Conservation (phyloP, 2,329 filamentous ascomycete species). For the Colletotrichum truncatum region DNA sequence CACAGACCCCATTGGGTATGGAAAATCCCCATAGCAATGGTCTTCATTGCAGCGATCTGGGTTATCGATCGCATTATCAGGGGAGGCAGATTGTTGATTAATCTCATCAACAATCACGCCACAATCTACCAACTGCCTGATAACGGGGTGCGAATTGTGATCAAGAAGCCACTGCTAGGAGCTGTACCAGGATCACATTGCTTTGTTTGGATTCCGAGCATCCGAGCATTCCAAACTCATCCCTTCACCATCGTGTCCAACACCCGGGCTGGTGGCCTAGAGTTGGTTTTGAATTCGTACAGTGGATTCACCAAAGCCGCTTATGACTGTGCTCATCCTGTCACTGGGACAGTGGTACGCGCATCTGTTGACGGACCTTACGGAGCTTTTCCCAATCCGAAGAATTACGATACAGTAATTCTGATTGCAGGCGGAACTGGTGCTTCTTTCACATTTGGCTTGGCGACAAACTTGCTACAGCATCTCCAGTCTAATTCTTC, state of each 20-base stretch:
- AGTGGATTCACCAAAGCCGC: constrained; percentile 62
- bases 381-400: constrained; percentile 57
- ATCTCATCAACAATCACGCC: constrained; percentile 49
- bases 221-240: constrained; percentile 61
- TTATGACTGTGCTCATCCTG: constrained; percentile 49
- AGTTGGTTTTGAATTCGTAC: constrained; percentile 60
- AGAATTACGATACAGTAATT: constrained; percentile 31
- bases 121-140: constrained; percentile 53
- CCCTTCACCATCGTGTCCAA: constrained; percentile 63
- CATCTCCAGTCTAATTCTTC: not conserved
- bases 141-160: constrained; percentile 53
- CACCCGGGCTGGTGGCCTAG: constrained; percentile 45
- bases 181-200: constrained; percentile 47
- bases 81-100: constrained; percentile 33
- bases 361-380: constrained; percentile 64
- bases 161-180: constrained; percentile 49
- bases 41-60: constrained; percentile 52
- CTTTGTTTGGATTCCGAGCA: constrained; percentile 63
- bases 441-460: constrained; percentile 36
- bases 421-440: constrained; percentile 36
- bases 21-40: constrained; percentile 46
- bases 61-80: constrained; percentile 53
- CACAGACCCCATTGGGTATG: constrained; percentile 53
- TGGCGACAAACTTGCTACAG: constrained; percentile 1
- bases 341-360: constrained; percentile 50